phyloP scores from a whole-genome alignment of 352 stramenopile genomes.

The Globisporangium viniferum region DNA sequence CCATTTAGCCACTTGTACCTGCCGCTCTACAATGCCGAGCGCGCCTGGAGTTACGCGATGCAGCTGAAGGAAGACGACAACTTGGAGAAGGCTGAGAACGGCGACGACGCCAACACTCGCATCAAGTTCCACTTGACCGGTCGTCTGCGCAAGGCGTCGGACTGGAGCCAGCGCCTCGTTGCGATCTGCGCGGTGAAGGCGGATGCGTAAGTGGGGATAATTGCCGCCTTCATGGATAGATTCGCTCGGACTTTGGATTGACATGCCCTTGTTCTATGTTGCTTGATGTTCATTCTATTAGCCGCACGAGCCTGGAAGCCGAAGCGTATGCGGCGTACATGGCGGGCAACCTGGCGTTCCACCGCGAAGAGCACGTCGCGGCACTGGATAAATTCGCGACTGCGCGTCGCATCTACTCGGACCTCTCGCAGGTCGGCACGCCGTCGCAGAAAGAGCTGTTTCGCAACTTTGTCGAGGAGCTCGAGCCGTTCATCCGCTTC shows the following conservation, averaged over 20 bases:
- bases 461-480: constrained; percentile 58
- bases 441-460: constrained; percentile 82
- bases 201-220: constrained; percentile 52
- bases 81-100: constrained; percentile 81
- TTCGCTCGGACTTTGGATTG: not conserved
- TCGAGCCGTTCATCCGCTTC: constrained; percentile 84
- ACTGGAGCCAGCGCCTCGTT: constrained; percentile 84
- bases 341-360: constrained; percentile 83
- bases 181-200: constrained; percentile 71
- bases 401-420: constrained; percentile 80
- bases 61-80: constrained; percentile 89
- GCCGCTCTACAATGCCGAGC: constrained; percentile 88
- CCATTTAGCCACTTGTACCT: constrained; percentile 66
- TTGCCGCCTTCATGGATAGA: not conserved
- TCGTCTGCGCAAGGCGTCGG: constrained; percentile 82
- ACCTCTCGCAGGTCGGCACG: constrained; percentile 78
- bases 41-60: constrained; percentile 90
- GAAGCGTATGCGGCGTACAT: constrained; percentile 89
- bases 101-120: constrained; percentile 81
- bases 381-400: constrained; percentile 81
- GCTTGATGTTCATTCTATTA: constrained; percentile 9
- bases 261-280: not conserved
- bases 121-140: constrained; percentile 89
- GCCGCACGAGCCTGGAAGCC: constrained; percentile 84
- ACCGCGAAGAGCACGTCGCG: constrained; percentile 82